Conservation (phyloP, 192 early-diverging fungal genomes). For the Coemansia erecta region DNA sequence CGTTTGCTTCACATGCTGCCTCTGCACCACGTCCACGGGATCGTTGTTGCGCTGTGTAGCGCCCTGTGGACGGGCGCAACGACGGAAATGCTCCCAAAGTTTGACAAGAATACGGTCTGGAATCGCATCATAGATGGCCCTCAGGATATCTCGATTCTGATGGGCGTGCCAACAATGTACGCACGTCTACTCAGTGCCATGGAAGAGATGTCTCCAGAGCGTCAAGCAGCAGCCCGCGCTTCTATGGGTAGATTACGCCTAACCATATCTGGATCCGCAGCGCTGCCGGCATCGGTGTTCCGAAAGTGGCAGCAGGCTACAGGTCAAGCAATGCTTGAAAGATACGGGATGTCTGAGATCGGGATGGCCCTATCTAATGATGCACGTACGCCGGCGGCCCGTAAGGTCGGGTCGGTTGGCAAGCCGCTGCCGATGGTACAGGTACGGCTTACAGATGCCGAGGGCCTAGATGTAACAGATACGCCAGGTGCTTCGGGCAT, state of each 20-base stretch:
- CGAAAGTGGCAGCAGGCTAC: conserved; percentile 67
- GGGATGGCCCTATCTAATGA: conserved; percentile 82
- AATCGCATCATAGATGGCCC: conserved; percentile 56
- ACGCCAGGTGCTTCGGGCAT: conserved; percentile 58
- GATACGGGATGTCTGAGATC: conserved; percentile 89
- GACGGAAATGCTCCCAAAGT: conserved; percentile 70
- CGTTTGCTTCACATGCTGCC: conserved; percentile 77
- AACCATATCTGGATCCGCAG: conserved; percentile 75
- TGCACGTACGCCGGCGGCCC: conserved; percentile 22
- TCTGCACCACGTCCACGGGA: conserved; percentile 82
- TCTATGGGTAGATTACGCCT: conserved; percentile 68
- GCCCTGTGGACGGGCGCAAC: conserved; percentile 71
- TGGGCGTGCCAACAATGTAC: conserved; percentile 92
- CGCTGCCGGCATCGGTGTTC: conserved; percentile 71
- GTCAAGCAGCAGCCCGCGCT: conserved; percentile 41
- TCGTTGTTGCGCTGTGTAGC: conserved; percentile 61
- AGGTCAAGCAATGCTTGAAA: conserved; percentile 74
- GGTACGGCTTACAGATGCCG: conserved; percentile 55
- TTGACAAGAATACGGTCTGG: conserved; percentile 68
- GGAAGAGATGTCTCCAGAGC: conserved; percentile 40
- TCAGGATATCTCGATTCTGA: conserved; percentile 68
- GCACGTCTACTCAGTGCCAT: conserved; percentile 65
- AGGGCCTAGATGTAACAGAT: conserved; percentile 55
- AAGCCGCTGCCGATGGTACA: conserved; percentile 69
- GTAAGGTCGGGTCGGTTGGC: conserved; percentile 65